Evolutionary conservation across 805 yeast species (phyloP).

Genomic region (Starmerella apicola): DNA sequence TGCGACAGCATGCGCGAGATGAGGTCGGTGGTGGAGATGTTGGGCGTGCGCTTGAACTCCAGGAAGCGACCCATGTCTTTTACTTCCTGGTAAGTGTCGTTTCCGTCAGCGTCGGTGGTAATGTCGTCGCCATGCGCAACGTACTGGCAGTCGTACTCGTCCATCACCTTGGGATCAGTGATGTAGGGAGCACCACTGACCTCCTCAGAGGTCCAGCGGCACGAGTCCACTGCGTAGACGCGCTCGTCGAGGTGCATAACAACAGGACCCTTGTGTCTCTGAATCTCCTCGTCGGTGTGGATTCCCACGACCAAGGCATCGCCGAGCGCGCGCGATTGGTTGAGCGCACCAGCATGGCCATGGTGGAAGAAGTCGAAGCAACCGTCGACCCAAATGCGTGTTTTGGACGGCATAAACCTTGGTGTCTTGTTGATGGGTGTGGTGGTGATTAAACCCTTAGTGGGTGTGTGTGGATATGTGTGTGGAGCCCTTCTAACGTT

Average conservation of each 20-base stretch:
- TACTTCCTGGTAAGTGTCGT: conserved; percentile 77
- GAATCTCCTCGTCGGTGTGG: conserved; percentile 82
- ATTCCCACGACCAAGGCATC: conserved; percentile 71
- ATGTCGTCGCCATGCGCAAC: conserved; percentile 99
- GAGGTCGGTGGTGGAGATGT: conserved; percentile 87
- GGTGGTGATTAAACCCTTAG: too few species aligned
- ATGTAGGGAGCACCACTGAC: conserved; percentile 84
- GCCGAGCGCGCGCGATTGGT: conserved; percentile 82
- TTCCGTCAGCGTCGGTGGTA: conserved; percentile 90
- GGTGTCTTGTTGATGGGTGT: too few species aligned
- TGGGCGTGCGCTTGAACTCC: conserved; percentile 88
- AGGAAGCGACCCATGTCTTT: conserved; percentile 76
- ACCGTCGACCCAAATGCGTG: conserved; percentile 86
- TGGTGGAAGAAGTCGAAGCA: conserved; percentile 97
- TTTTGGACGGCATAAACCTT: too few species aligned
- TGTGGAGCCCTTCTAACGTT: too few species aligned
- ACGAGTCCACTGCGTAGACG: conserved; percentile 71
- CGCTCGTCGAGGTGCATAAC: conserved; percentile 81
- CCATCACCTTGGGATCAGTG: conserved; percentile 73
- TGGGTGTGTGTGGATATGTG: too few species aligned
- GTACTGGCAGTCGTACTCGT: conserved; percentile 57
- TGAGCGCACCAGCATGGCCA: conserved; percentile 91
- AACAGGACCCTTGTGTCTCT: conserved; percentile 77
- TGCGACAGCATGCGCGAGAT: conserved; percentile 73
- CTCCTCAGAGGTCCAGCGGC: conserved; percentile 72